Evolutionary conservation across 768 basidiomycete species (phyloP).

Genomic region (Neoboletus brunneissimus): DNA sequence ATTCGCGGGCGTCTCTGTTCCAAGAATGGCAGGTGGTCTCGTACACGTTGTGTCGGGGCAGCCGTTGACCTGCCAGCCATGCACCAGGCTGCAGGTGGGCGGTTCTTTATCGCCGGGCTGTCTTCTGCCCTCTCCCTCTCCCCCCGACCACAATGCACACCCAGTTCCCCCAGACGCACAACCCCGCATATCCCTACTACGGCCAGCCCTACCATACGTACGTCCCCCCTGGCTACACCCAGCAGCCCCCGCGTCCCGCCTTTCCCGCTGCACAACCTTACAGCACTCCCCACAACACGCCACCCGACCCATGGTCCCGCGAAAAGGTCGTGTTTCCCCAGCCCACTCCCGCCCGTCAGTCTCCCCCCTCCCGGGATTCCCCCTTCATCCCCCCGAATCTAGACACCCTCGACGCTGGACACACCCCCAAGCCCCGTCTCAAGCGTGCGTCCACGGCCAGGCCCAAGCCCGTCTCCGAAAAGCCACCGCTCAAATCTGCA

Average conservation of each 20-base stretch:
- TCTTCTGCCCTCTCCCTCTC: background rate
- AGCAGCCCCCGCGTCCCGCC: constrained; percentile 17
- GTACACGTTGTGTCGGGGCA: constrained; percentile 25
- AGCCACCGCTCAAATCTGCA: constrained; percentile 51
- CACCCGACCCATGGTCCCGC: constrained; percentile 33
- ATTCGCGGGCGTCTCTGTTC: constrained; percentile 3
- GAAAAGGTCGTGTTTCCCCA: constrained; percentile 35
- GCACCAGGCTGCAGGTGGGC: constrained; percentile 15
- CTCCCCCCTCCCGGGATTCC: constrained; percentile 16
- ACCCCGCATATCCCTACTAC: constrained; percentile 45
- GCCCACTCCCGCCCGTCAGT: constrained; percentile 17
- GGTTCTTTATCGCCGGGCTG: constrained; percentile 12
- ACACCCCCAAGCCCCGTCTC: constrained; percentile 29
- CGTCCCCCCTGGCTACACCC: constrained; percentile 31
- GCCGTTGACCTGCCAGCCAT: constrained; percentile 18
- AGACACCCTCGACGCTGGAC: constrained; percentile 18
- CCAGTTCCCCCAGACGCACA: constrained; percentile 37
- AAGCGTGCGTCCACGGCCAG: constrained; percentile 37
- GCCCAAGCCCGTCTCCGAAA: constrained; percentile 24
- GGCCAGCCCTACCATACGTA: constrained; percentile 42
- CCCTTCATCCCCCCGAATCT: constrained; percentile 28
- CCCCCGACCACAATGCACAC: constrained; percentile 28
- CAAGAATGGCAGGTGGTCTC: constrained; percentile 34
- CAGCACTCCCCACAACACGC: constrained; percentile 32
- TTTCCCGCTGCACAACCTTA: constrained; percentile 13